Evolutionary conservation across 106 monocot species (phyloP).

Genomic region (Cymbidium sinense): DNA sequence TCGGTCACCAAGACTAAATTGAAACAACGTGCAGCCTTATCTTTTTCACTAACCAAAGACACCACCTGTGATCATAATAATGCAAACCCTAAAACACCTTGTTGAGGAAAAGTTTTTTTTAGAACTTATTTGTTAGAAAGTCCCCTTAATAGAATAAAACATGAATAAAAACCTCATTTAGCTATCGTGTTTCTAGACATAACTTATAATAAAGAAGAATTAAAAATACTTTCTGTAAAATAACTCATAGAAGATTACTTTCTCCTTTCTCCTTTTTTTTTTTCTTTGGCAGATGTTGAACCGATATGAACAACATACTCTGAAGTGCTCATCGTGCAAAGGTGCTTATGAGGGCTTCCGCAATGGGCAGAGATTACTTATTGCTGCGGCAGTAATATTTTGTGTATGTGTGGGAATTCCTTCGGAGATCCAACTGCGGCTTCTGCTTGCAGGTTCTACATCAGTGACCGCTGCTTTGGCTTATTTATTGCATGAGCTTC

Average conservation of each 20-base stretch:
- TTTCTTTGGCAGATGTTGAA: conserved; percentile 98
- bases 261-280: neutral
- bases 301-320: conserved; percentile 84
- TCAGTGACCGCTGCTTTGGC: conserved; percentile 48
- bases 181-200: too few species aligned
- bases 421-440: conserved; percentile 32
- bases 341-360: conserved; percentile 57
- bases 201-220: too few species aligned
- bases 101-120: too few species aligned
- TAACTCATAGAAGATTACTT: neutral
- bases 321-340: conserved; percentile 89
- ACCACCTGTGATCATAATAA: too few species aligned
- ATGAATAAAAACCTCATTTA: too few species aligned
- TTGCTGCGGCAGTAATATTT: conserved; percentile 46
- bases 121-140: too few species aligned
- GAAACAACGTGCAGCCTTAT: too few species aligned
- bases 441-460: conserved; percentile 56
- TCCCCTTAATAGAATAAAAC: too few species aligned
- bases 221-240: too few species aligned
- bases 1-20: too few species aligned
- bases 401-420: conserved; percentile 63
- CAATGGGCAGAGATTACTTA: conserved; percentile 53
- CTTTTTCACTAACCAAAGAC: too few species aligned
- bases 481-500: conserved; percentile 53
- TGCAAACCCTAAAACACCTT: too few species aligned